Percentiles rank a stretch among this genome's conserved stretches.
phyloP scores from a whole-genome alignment of 148 eudicot species.

The Cornus suecica region DNA sequence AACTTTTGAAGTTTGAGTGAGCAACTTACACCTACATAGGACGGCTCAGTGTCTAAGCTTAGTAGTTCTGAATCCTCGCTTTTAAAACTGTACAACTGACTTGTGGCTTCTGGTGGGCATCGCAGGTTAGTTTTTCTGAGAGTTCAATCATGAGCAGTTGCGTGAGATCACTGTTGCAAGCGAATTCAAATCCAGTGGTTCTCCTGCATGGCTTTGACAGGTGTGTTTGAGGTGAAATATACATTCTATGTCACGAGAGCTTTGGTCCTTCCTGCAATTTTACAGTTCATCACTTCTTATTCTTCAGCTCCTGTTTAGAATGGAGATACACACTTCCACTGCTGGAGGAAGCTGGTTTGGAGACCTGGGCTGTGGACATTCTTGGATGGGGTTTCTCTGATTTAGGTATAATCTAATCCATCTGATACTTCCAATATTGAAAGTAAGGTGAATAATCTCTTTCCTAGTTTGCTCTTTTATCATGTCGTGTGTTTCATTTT shows the following conservation, averaged over 20 bases:
- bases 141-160: constrained; percentile 79
- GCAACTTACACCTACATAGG: not conserved
- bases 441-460: not conserved
- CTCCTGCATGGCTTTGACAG: constrained; percentile 96
- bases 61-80: not conserved
- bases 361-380: constrained; percentile 90
- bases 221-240: constrained; percentile 26
- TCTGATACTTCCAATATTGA: not conserved
- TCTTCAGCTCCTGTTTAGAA: constrained; percentile 92
- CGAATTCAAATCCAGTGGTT: constrained; percentile 58
- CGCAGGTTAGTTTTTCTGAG: constrained; percentile 48
- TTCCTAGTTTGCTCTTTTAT: not conserved
- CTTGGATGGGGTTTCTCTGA: constrained; percentile 98
- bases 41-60: not conserved
- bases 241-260: not conserved
- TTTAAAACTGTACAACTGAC: constrained; percentile 1
- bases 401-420: constrained; percentile 46
- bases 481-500: constrained; percentile 2
- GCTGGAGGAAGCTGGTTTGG: constrained; percentile 85
- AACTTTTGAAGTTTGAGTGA: not conserved
- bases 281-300: constrained; percentile 44
- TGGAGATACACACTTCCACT: constrained; percentile 90
- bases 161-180: constrained; percentile 56
- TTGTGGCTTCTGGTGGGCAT: not conserved
- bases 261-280: constrained; percentile 10